Conservation (phyloP, 2,329 filamentous ascomycete genomes). For the Myriosclerotinia curreyana region DNA sequence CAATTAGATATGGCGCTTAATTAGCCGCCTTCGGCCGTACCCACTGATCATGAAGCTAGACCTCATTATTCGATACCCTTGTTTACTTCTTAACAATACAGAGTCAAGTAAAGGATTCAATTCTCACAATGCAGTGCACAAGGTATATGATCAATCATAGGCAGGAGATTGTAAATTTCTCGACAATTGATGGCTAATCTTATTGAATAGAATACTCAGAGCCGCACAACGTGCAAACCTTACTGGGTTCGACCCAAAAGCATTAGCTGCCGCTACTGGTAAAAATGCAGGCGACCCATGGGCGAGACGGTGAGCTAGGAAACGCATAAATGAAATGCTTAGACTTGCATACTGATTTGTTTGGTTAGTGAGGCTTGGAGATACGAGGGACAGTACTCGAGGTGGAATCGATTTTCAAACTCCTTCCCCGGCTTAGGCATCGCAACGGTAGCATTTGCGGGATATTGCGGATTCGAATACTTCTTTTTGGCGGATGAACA, state of each 20-base stretch:
- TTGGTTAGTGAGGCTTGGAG: constrained; percentile 92
- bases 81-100: constrained; percentile 12
- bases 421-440: constrained; percentile 89
- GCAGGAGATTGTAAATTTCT: not conserved
- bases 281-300: constrained; percentile 62
- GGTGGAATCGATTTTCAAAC: constrained; percentile 84
- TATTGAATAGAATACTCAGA: constrained; percentile 38
- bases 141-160: constrained; percentile 25
- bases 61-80: constrained; percentile 6
- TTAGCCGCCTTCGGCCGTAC: constrained; percentile 8
- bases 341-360: constrained; percentile 24
- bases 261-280: constrained; percentile 70
- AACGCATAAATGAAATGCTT: not conserved
- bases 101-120: constrained; percentile 1
- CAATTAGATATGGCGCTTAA: constrained; percentile 10
- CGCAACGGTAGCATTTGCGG: constrained; percentile 84
- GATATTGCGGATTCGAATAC: constrained; percentile 87
- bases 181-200: constrained; percentile 24
- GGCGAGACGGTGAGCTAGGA: constrained; percentile 56
- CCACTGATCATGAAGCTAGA: constrained; percentile 3
- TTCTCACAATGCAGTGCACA: constrained; percentile 38
- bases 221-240: constrained; percentile 58
- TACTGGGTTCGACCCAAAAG: constrained; percentile 87
- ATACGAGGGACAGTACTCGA: constrained; percentile 83
- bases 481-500: constrained; percentile 76